A percentile compares a stretch with the other conserved stretches of the same genome.
phyloP scores from a whole-genome alignment of 768 basidiomycete species.

The Rickenella mellea region DNA sequence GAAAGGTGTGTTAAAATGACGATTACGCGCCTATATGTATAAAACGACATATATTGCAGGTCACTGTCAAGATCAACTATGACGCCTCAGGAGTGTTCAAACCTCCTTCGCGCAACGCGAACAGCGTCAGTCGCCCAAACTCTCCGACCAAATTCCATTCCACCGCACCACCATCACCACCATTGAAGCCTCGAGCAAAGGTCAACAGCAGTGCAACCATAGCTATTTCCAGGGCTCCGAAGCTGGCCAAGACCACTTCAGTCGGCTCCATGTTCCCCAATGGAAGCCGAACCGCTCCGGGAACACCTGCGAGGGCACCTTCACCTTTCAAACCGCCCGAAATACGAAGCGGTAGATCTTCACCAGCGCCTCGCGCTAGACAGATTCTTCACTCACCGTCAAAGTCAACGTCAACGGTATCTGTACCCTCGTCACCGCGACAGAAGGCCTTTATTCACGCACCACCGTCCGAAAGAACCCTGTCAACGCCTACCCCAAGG shows the following conservation, averaged over 20 bases:
- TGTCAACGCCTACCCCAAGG: neutral
- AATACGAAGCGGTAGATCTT: neutral
- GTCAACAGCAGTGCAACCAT: neutral
- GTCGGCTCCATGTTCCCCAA: neutral
- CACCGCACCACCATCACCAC: neutral
- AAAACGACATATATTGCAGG: neutral
- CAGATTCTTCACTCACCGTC: neutral
- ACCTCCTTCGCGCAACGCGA: conserved; percentile 4
- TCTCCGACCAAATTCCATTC: conserved; percentile 3
- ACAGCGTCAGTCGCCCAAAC: conserved; percentile 4
- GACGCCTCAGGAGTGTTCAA: neutral
- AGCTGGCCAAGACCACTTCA: neutral
- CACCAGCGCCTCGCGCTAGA: neutral
- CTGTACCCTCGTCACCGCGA: neutral
- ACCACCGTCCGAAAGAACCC: neutral
- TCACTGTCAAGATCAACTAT: neutral
- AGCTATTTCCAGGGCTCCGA: neutral
- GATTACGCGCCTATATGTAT: neutral
- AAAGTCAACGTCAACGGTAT: neutral
- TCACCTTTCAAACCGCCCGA: neutral
- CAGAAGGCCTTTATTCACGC: neutral
- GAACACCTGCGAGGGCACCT: neutral
- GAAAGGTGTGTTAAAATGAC: neutral
- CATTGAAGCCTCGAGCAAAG: neutral
- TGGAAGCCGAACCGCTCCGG: neutral